Base-by-base conservation (phyloP, 1,284 basidiomycete species). In the Polyporus tsugae region DNA sequence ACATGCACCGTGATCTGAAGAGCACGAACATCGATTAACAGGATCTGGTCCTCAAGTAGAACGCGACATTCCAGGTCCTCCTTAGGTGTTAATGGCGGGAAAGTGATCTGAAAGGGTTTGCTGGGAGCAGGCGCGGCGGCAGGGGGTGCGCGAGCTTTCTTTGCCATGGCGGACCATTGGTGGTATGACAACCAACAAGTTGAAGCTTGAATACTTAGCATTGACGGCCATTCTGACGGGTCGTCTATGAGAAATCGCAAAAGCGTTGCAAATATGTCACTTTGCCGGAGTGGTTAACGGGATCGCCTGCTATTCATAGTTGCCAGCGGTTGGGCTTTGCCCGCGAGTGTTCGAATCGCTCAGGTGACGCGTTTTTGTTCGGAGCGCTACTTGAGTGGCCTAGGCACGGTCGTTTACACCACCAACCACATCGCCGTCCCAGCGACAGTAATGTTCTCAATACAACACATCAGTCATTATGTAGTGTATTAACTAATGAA, bases 231-330 rank as follows among this genome's bases (percentile, higher is more conserved):
- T 29, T 29, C 29, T 29, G 29, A 29, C 29, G 29, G 29, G 29
- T 29, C 29, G 29, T 29, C 29, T 29, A 29, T 29, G 29, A 29
- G 1, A 29, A 29, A 29, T 29, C 29, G 29, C 29, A 29, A 29
- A 29, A 29, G 29, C 1, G 29, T 2, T 29, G 11, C 10, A 25
- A 4, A 4, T 25, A 49, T 13, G 91, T 92, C 91, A 91, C 91
- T 91, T 93, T 93, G 91, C 91, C 91, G 91, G 91, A 93, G 91
- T 93, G 91, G 91, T 93, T 92, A 93, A 93, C 91, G 91, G 91
- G 91, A 92, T 93, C 91, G 91, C 91, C 91, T 93, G 91, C 91
- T 92, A 92, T 75, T 73, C 61, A 65, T 74, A 77, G 76, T 72
- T 77, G 76, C 67, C 19, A 75, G 75, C 75, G 73, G 74, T 75